Conservation (phyloP, 2,329 filamentous ascomycete species). For the Fusarium sp. region DNA sequence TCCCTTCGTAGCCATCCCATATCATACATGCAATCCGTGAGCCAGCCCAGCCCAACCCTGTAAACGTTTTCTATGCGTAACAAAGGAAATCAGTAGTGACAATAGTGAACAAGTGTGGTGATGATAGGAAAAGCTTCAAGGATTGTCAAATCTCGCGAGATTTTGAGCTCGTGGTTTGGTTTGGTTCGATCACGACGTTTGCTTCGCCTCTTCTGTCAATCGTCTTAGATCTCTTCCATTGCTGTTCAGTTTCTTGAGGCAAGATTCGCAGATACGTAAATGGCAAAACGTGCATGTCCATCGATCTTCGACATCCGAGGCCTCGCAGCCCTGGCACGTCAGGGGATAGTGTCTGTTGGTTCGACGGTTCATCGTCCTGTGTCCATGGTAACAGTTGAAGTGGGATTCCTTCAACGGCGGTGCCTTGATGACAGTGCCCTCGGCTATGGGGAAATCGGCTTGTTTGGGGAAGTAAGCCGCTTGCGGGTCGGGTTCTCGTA, state of each 20-base stretch:
- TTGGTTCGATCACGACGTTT: conserved; percentile 3
- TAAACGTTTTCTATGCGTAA: conserved; percentile 29
- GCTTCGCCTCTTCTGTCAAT: conserved; percentile 51
- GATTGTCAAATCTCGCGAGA: neutral
- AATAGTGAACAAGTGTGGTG: neutral
- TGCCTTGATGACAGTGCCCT: conserved; percentile 56
- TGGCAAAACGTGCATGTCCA: conserved; percentile 64
- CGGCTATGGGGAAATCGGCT: conserved; percentile 41
- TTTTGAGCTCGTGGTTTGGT: neutral
- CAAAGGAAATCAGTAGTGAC: conserved; percentile 30
- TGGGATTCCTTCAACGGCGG: conserved; percentile 58
- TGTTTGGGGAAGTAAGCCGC: conserved; percentile 55
- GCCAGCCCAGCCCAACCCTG: conserved; percentile 15
- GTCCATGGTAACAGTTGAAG: conserved; percentile 61
- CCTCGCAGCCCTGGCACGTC: conserved; percentile 65
- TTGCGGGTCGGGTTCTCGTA: conserved; percentile 50
- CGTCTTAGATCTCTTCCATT: conserved; percentile 58
- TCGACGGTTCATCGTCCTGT: conserved; percentile 61
- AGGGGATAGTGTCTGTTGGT: conserved; percentile 64
- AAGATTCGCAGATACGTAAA: conserved; percentile 64
- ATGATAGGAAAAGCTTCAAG: conserved; percentile 12
- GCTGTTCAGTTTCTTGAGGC: conserved; percentile 56
- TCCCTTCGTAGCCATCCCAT: conserved; percentile 11
- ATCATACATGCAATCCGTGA: conserved; percentile 41
- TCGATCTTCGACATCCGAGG: conserved; percentile 58